Evolutionary conservation across 2,329 filamentous ascomycete species (phyloP), one percentile per base, ranked within the genome.

Genomic region (Monosporascus sp.): DNA sequence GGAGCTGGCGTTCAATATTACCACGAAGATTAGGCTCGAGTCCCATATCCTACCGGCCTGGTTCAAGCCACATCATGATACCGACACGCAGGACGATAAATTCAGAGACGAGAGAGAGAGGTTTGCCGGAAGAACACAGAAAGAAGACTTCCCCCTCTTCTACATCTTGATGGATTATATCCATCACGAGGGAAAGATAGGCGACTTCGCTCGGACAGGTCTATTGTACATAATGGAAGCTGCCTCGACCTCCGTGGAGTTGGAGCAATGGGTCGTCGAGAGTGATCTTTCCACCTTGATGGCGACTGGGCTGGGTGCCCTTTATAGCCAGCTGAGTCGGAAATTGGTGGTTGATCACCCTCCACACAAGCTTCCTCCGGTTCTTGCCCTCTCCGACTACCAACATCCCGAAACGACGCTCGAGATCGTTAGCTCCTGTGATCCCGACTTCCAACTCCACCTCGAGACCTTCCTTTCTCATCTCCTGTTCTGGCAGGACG

Each of bases 181-280:
- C 50, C 93, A 99, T 65, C 88, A 96, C 60, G 93, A 97, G 67
- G 94, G 94, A 42, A 86, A 93, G 52, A 88, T 95, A 18, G 94
- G 94, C 14, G 94, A 99, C 70, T 99, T 99, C 75, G 93, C 94
- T 2, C 81, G 94, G 53, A 99, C 94, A 0, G 94, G 94, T 0
- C 70, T 99, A 56, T 79, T 99, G 7, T 99, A 99, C 71, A 89
- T 99, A 54, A 96, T 97, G 61, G 93, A 97, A 72, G 89, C 90
- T 1, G 90, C 93, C 0, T 93, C 90, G 0, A 87, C 84, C 60
- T 96, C 91, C 1, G 82, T 85, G 20, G 81, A 85, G 1, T 71
- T 99, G 54, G 94, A 99, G 72, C 89, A 90, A 64, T 99, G 94
- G 94, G 89, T 99, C 58, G 90, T 97, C 47, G 92, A 96, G 67